Base-by-base conservation (phyloP, 2,329 filamentous ascomycete genomes). In the Trichoderma sp. region DNA sequence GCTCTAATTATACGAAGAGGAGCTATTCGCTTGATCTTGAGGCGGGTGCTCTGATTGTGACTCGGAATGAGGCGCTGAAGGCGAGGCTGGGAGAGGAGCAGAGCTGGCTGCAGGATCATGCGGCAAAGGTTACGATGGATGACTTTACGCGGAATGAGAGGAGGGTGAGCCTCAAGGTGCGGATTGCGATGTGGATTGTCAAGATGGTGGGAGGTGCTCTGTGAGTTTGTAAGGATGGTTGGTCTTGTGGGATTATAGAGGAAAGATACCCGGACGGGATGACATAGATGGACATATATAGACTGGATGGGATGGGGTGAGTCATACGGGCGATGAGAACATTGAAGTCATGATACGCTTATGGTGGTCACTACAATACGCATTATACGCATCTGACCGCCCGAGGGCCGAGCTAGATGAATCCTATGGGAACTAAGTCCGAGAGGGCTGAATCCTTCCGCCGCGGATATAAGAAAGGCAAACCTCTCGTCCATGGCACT, bases 21-120 rank as follows among this genome's bases (percentile, higher is more conserved):
- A 96, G 92, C 73, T 98, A 99, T 77, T 89, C 90, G 47, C 85
- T 97, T 48, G 95, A 99, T 77, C 83, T 99, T 2, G 95, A 99
- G 75, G 91, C 90, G 0, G 95, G 96, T 41, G 91, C 91, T 1
- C 77, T 97, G 65, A 89, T 99, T 30, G 86, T 97, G 5, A 99
- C 95, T 1, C 82, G 82, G 24, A 89, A 98, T 72, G 81, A 88
- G 26, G 84, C 81, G 0, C 77, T 99, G 70, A 91, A 92, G 76
- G 79, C 79, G 65, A 84, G 88, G 60, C 79, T 98, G n/a, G 89
- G 85, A 7, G 86, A 90, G 58, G 95, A 99, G 78, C 89, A 93
- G 73, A 80, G 83, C 65, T 92, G 90, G 87, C 77, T 99, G 69
- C 88, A 93, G 74, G 86, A 91, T 66, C 84, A 94, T 74, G 89